Evolutionary conservation across 495 filamentous ascomycete species (phyloP).

Genomic region (Parathielavia hyrcaniae): DNA sequence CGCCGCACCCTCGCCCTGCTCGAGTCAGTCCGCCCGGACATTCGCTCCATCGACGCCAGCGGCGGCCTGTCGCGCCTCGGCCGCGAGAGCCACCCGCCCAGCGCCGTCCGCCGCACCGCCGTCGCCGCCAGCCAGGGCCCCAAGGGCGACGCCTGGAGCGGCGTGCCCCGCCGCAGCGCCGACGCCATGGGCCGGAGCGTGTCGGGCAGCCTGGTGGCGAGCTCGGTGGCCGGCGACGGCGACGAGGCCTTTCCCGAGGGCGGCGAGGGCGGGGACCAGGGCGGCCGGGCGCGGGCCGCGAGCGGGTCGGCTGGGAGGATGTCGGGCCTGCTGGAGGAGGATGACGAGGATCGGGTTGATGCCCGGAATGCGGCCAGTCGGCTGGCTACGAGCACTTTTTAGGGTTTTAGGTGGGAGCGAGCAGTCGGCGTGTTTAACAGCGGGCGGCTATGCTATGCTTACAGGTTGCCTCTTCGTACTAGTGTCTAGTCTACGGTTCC

Average conservation of each 20-base stretch:
- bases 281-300: constrained; percentile 45
- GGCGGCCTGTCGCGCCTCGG: constrained; percentile 86
- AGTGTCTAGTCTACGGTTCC: background rate
- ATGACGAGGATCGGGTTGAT: constrained; percentile 90
- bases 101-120: constrained; percentile 59
- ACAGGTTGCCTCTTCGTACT: background rate
- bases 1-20: constrained; percentile 85
- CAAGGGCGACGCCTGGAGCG: constrained; percentile 95
- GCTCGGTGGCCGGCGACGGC: constrained; percentile 37
- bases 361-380: constrained; percentile 90
- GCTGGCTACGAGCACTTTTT: constrained; percentile 91
- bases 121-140: constrained; percentile 83
- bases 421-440: background rate
- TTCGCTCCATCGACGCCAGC: constrained; percentile 82
- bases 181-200: constrained; percentile 72
- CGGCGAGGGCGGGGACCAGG: constrained; percentile 24
- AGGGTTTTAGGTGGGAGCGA: background rate
- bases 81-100: constrained; percentile 73
- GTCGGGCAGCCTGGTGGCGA: constrained; percentile 59
- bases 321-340: constrained; percentile 67
- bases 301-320: constrained; percentile 53
- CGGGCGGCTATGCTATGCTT: background rate
- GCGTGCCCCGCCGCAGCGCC: constrained; percentile 70
- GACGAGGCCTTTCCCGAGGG: constrained; percentile 39
- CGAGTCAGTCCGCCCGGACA: constrained; percentile 85